phyloP scores from a whole-genome alignment of 371 early-diverging fungal genomes.

The Syncephalastrum sp. region DNA sequence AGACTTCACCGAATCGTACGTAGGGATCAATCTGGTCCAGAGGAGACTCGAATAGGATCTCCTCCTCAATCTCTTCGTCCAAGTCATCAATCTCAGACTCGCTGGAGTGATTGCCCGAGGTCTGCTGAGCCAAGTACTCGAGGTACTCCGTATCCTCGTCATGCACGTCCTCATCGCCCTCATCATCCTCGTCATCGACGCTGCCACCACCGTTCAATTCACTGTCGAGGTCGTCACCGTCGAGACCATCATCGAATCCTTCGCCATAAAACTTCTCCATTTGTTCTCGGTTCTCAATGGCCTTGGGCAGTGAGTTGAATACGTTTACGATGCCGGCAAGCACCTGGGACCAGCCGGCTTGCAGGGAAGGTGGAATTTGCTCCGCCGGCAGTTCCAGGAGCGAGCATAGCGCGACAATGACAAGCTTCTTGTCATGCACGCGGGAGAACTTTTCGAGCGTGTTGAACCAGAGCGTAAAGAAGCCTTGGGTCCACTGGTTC shows the following conservation, averaged over 20 bases:
- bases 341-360: slow-evolving; percentile 70
- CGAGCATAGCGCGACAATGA: slow-evolving; percentile 75
- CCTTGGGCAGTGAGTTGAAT: slow-evolving; percentile 76
- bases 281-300: slow-evolving; percentile 75
- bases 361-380: slow-evolving; percentile 69
- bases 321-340: slow-evolving; percentile 65
- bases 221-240: slow-evolving; percentile 45
- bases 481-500: slow-evolving; percentile 68
- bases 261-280: slow-evolving; percentile 62
- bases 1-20: slow-evolving; percentile 63
- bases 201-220: slow-evolving; percentile 37
- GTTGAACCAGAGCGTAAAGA: slow-evolving; percentile 82
- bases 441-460: slow-evolving; percentile 69
- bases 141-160: slow-evolving; percentile 66
- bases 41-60: slow-evolving; percentile 79
- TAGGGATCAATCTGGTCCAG: slow-evolving; percentile 85
- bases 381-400: slow-evolving; percentile 69
- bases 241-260: slow-evolving; percentile 63
- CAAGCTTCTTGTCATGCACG: slow-evolving; percentile 93
- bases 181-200: slow-evolving; percentile 38
- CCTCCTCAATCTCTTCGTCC: slow-evolving; percentile 75
- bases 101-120: slow-evolving; percentile 22
- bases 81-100: slow-evolving; percentile 57
- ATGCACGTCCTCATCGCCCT: slow-evolving; percentile 55
- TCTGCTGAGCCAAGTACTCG: slow-evolving; percentile 63